Conservation (phyloP, 441 rosid species). For the Gossypium davidsonii region DNA sequence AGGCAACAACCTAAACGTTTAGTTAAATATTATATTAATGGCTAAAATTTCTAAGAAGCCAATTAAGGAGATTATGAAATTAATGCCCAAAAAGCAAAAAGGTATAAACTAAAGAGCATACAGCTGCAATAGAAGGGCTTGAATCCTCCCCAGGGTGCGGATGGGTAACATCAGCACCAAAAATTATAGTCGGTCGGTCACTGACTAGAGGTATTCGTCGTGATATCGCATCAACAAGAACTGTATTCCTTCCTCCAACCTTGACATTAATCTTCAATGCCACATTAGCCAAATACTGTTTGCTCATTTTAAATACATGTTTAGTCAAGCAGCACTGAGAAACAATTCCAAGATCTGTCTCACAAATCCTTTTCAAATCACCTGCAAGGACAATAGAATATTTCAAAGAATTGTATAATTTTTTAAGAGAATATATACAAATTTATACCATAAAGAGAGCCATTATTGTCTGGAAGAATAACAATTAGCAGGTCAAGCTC, state of each 20-base stretch:
- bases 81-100: neutral
- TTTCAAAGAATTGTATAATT: neutral
- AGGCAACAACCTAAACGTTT: slow-evolving; percentile 74
- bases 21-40: neutral
- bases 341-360: slow-evolving; percentile 91
- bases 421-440: neutral
- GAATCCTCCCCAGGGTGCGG: slow-evolving; percentile 98
- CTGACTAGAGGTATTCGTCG: slow-evolving; percentile 87
- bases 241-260: slow-evolving; percentile 95
- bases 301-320: slow-evolving; percentile 74
- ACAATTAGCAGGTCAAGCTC: slow-evolving; percentile 89
- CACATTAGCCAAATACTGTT: slow-evolving; percentile 86
- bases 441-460: slow-evolving; percentile 75
- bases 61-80: neutral
- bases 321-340: slow-evolving; percentile 89
- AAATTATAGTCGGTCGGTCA: slow-evolving; percentile 80
- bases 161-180: slow-evolving; percentile 98
- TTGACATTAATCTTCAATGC: slow-evolving; percentile 87
- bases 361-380: slow-evolving; percentile 88
- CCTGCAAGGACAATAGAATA: slow-evolving; percentile 38
- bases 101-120: slow-evolving; percentile 25
- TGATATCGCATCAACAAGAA: slow-evolving; percentile 82
- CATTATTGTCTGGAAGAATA: slow-evolving; percentile 86
- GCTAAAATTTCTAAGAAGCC: neutral
- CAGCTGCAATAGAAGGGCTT: slow-evolving; percentile 96